phyloP scores from a whole-genome alignment of 75 land plant genomes.

The Picea glauca region DNA sequence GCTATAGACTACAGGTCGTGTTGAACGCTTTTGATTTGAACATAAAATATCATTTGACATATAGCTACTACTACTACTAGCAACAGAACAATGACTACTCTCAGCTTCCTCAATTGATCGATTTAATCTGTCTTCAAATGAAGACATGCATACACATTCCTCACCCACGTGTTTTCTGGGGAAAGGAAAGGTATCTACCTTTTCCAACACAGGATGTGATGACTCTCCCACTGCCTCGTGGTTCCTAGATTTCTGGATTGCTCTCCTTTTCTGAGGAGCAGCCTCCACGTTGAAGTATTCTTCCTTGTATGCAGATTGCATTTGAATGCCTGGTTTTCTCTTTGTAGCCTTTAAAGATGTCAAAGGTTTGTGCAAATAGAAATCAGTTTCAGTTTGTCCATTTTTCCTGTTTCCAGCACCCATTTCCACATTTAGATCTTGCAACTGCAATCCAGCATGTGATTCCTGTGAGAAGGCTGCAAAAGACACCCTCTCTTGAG shows the following conservation, averaged over 20 bases:
- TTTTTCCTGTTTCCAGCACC: not conserved
- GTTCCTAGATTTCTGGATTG: conserved; percentile 15
- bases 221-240: conserved; percentile 1
- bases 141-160: conserved; percentile 34
- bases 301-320: conserved; percentile 11
- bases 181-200: conserved; percentile 54
- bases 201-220: conserved; percentile 17
- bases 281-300: not conserved
- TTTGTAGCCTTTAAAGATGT: conserved; percentile 10
- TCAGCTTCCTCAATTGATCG: conserved; percentile 23
- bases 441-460: not conserved
- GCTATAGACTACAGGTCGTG: conserved; percentile 11
- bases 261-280: conserved; percentile 14
- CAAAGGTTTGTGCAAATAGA: not conserved
- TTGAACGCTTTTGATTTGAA: conserved; percentile 13
- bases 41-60: conserved; percentile 5
- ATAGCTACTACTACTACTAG: conserved; percentile 32
- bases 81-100: conserved; percentile 44
- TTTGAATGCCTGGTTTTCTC: conserved; percentile 9
- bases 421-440: not conserved
- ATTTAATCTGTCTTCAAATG: conserved; percentile 21
- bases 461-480: not conserved
- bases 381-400: not conserved
- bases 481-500: not conserved
- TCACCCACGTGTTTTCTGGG: conserved; percentile 28